Percentiles rank a stretch among this genome's conserved stretches.
Conservation (phyloP, 2,329 filamentous ascomycete genomes). For the Dothideomycetes sp. region DNA sequence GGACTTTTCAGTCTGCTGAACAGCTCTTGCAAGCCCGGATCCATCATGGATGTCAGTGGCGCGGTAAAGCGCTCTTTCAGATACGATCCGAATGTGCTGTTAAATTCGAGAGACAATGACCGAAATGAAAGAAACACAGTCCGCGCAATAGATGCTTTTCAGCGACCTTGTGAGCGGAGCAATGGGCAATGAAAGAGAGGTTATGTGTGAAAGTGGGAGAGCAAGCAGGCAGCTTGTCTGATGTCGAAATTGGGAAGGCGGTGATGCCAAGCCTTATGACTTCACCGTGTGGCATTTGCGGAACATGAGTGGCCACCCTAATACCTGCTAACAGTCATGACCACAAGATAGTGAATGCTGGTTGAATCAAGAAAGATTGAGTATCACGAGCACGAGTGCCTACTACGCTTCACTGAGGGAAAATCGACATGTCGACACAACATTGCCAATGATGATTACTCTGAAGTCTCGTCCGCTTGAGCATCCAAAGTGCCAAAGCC, state of each 20-base stretch:
- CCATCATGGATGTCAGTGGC: conserved; percentile 9
- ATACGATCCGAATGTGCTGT: background rate
- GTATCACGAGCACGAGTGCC: too few relatives aligned
- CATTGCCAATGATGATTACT: too few relatives aligned
- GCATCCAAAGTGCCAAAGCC: too few relatives aligned
- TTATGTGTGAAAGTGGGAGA: background rate
- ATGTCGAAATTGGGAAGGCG: background rate
- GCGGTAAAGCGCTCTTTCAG: background rate
- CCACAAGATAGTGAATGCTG: too few relatives aligned
- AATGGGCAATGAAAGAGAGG: background rate
- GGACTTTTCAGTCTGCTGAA: conserved; percentile 29
- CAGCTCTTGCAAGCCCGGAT: conserved; percentile 34
- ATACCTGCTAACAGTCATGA: too few relatives aligned
- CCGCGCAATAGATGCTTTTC: background rate
- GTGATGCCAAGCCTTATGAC: background rate
- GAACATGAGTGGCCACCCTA: background rate
- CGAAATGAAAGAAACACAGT: background rate
- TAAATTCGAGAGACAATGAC: background rate
- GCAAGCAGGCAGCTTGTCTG: background rate
- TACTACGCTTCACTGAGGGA: too few relatives aligned
- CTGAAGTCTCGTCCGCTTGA: too few relatives aligned
- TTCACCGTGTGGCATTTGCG: background rate
- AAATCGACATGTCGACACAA: too few relatives aligned
- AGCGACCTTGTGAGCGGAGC: background rate
- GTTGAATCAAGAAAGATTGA: too few relatives aligned